phyloP scores from a whole-genome alignment of 176 grass and related monocot species.

The Aegilops umbellulata region DNA sequence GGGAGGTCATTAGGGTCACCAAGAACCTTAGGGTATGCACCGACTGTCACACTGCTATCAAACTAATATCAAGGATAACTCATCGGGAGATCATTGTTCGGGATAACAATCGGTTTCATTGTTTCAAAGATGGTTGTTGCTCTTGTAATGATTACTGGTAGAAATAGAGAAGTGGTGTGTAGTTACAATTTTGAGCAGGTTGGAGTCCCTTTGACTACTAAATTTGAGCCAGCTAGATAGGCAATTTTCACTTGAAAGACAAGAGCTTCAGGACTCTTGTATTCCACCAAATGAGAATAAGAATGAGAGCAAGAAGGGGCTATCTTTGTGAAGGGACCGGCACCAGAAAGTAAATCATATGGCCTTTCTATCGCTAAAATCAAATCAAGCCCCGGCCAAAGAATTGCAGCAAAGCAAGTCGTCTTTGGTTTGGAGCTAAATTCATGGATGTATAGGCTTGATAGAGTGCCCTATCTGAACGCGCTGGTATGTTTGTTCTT shows the following conservation, averaged over 20 bases:
- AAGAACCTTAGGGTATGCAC: slow-evolving; percentile 66
- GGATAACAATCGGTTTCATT: slow-evolving; percentile 68
- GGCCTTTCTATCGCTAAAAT: background rate
- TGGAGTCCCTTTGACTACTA: background rate
- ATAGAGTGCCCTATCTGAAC: background rate
- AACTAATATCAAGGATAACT: slow-evolving; percentile 55
- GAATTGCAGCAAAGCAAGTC: background rate
- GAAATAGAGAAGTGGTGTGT: background rate
- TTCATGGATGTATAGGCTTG: background rate
- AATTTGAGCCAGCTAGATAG: background rate
- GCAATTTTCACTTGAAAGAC: no score
- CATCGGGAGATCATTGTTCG: slow-evolving; percentile 49
- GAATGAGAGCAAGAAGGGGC: no score
- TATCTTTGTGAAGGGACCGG: background rate
- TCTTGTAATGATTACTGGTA: slow-evolving; percentile 75
- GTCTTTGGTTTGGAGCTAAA: background rate
- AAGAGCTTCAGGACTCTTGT: no score
- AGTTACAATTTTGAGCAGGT: background rate
- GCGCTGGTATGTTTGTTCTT: background rate
- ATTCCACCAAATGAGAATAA: no score
- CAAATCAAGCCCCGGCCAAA: background rate
- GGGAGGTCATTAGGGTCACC: slow-evolving; percentile 52
- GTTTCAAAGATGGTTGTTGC: slow-evolving; percentile 65
- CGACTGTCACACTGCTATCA: slow-evolving; percentile 61
- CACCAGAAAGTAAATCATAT: no score